Conservation (phyloP, 257 asterid species). For the Lycium ferocissimum region DNA sequence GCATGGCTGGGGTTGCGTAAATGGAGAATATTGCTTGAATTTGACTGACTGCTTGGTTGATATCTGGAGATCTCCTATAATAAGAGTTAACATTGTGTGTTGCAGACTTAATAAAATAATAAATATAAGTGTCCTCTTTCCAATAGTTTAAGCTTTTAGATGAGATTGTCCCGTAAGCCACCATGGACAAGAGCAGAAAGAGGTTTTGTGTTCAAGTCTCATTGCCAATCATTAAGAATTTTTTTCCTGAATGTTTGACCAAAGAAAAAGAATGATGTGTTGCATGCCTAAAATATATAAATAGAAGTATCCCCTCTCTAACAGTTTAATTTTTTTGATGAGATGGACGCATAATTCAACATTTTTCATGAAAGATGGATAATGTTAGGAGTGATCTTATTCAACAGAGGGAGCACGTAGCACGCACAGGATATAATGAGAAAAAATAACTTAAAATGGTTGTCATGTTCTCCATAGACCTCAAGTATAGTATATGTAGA, state of each 20-base stretch:
- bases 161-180: background rate
- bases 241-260: background rate
- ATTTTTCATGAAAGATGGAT: conserved; percentile 1
- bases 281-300: conserved; percentile 14
- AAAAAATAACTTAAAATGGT: conserved; percentile 1
- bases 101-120: background rate
- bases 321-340: background rate
- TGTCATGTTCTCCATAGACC: background rate
- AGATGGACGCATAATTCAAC: background rate
- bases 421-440: background rate
- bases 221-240: background rate
- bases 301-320: background rate
- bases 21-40: conserved; percentile 2
- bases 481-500: background rate
- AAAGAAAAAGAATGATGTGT: background rate
- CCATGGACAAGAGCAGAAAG: background rate
- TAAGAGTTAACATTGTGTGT: background rate
- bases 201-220: conserved; percentile 8
- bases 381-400: background rate
- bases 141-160: conserved; percentile 24
- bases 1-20: conserved; percentile 1
- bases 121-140: conserved; percentile 8
- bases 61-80: conserved; percentile 16
- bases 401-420: background rate
- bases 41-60: conserved; percentile 23